Conservation (phyloP, 371 early-diverging fungal species). For the Choanephora cucurbitarum region DNA sequence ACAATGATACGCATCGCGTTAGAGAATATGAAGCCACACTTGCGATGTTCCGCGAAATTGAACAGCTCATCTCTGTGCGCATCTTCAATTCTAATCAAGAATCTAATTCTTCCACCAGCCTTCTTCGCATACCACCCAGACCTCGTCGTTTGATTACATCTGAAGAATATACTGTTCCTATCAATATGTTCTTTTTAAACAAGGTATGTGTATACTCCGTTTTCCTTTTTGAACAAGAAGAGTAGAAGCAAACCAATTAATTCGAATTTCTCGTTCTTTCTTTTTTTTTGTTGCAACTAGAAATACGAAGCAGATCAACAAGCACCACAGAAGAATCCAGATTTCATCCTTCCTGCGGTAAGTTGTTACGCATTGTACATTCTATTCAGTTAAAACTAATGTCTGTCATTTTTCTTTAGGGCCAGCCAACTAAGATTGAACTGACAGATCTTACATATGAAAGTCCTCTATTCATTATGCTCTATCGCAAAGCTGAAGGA, state of each 20-base stretch:
- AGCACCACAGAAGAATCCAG: not conserved
- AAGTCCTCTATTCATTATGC: conserved; percentile 21
- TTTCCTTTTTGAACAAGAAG: not conserved
- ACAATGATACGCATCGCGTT: conserved; percentile 3
- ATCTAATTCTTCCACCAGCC: not conserved
- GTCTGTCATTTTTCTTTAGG: conserved; percentile 1
- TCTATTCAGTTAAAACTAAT: not conserved
- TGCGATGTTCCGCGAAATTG: conserved; percentile 17
- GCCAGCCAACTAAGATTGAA: not conserved
- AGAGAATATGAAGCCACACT: conserved; percentile 13
- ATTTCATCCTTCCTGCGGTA: not conserved
- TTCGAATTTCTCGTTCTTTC: too few species aligned
- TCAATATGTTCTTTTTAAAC: conserved; percentile 23
- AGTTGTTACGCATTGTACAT: not conserved
- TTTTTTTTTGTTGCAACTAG: not conserved
- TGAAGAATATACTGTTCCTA: conserved; percentile 27
- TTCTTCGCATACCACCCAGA: conserved; percentile 12
- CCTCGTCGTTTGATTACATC: conserved; percentile 28
- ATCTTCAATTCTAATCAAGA: conserved; percentile 12
- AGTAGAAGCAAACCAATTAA: too few species aligned
- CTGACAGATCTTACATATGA: conserved; percentile 4
- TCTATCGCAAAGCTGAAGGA: conserved; percentile 6
- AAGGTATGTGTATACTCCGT: conserved; percentile 1
- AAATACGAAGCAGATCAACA: not conserved
- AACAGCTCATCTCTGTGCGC: conserved; percentile 28